These are phyloP conservation scores for Coemansia pectinata DNA, from an alignment of 192 early-diverging fungal genomes.

Conservation along the genomic window DNA sequence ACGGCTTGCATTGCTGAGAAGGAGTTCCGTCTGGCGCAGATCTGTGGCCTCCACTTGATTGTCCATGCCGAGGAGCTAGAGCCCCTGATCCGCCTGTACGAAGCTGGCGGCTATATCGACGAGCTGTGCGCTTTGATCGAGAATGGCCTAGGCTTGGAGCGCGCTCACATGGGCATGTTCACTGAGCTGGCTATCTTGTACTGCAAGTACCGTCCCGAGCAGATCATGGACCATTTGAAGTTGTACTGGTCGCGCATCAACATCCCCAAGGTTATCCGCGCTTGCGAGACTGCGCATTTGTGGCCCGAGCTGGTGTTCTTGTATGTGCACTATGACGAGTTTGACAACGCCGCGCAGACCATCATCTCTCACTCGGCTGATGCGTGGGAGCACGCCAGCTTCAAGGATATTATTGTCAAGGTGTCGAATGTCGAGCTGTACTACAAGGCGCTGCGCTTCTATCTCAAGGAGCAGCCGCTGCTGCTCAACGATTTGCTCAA, in stretches of 20 bases:
- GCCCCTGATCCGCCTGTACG: conserved; percentile 84
- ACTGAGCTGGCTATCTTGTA: conserved; percentile 98
- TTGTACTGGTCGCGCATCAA: conserved; percentile 98
- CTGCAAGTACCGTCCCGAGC: conserved; percentile 92
- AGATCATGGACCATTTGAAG: conserved; percentile 97
- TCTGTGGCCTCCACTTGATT: conserved; percentile 94
- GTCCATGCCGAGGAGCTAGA: conserved; percentile 98
- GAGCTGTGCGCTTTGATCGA: conserved; percentile 91
- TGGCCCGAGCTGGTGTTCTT: conserved; percentile 98
- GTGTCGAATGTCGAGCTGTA: conserved; percentile 97
- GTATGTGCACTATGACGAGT: conserved; percentile 99
- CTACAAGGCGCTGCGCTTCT: conserved; percentile 97
- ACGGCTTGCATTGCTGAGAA: conserved; percentile 91
- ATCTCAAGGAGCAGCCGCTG: conserved; percentile 94
- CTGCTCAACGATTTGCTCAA: conserved; percentile 90
- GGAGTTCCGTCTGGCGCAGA: conserved; percentile 97
- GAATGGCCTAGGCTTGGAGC: conserved; percentile 91
- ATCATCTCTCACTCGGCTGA: conserved; percentile 96
- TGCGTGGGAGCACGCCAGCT: conserved; percentile 94
- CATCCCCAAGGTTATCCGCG: conserved; percentile 97
- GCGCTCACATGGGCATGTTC: conserved; percentile 99
- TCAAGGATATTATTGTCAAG: conserved; percentile 98
- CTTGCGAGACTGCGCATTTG: conserved; percentile 89
- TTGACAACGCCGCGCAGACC: conserved; percentile 93
- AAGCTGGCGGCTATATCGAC: conserved; percentile 84